These are phyloP conservation scores for Hygrophorus pudorinus DNA, from an alignment of 768 basidiomycete genomes.

Conservation along the genomic window DNA sequence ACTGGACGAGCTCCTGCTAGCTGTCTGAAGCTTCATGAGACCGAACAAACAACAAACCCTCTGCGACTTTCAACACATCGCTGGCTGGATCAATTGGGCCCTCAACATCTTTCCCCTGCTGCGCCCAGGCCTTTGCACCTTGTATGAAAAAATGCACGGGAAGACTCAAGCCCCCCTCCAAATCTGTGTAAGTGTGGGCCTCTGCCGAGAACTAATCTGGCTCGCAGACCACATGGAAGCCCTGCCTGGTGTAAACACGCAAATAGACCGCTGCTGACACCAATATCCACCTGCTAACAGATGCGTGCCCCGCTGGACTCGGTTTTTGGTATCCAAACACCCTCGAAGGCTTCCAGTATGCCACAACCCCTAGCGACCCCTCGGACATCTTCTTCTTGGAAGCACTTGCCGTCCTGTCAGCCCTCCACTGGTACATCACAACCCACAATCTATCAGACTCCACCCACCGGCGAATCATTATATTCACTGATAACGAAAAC, in stretches of 20 bases:
- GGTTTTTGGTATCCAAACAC: too few species aligned
- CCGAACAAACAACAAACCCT: background rate
- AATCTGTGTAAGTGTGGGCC: background rate
- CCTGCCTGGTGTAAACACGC: background rate
- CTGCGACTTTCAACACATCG: conserved; percentile 11
- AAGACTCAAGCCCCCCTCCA: background rate
- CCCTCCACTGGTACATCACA: background rate
- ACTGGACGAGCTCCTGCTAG: background rate
- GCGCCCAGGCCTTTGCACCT: conserved; percentile 14
- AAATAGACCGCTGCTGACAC: too few species aligned
- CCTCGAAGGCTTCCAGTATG: too few species aligned
- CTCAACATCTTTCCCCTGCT: conserved; percentile 23
- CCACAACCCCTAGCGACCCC: too few species aligned
- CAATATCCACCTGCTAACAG: too few species aligned
- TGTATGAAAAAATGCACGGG: conserved; percentile 20
- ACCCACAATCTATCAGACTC: too few species aligned
- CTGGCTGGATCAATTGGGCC: conserved; percentile 22
- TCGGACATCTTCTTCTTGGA: conserved; percentile 9
- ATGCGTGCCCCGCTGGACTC: too few species aligned
- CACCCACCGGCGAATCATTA: conserved; percentile 2
- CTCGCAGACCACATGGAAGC: background rate
- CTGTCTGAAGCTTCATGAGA: background rate
- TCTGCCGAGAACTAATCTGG: background rate
- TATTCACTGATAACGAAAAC: conserved; percentile 13
- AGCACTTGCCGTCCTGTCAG: conserved; percentile 10